Evolutionary conservation across 192 early-diverging fungal genomes (phyloP).

Genomic region (Oehlia diaphana): DNA sequence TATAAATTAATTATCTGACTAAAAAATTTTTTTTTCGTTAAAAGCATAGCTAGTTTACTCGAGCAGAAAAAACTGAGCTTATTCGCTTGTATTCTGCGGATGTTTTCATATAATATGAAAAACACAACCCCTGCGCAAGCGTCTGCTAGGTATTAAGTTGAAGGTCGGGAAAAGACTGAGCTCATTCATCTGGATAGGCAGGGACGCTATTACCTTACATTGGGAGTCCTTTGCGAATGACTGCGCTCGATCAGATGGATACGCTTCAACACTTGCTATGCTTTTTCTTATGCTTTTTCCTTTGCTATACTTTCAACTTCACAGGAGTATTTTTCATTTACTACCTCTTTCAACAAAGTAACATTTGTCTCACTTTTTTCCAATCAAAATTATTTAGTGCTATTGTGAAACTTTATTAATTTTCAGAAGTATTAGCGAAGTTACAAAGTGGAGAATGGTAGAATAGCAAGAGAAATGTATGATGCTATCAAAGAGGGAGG

Average conservation of each 20-base stretch:
- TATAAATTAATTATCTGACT: too few species aligned
- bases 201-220: conserved; percentile 26
- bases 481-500: too few species aligned
- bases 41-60: background rate
- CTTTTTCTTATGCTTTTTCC: conserved; percentile 22
- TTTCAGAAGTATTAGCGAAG: too few species aligned
- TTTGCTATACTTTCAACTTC: conserved; percentile 3
- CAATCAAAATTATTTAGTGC: background rate
- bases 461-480: too few species aligned
- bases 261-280: conserved; percentile 26
- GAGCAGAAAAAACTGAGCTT: background rate
- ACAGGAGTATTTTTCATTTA: background rate
- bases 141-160: conserved; percentile 6
- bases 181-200: conserved; percentile 6
- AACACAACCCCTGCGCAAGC: background rate
- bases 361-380: background rate
- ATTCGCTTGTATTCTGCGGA: background rate
- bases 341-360: background rate
- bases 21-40: too few species aligned
- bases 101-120: background rate
- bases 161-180: conserved; percentile 7
- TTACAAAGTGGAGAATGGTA: too few species aligned
- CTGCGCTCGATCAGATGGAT: conserved; percentile 31
- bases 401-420: too few species aligned
- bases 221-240: conserved; percentile 6